These are phyloP conservation scores for Boletus barrowsii DNA, from an alignment of 768 basidiomycete species.

Conservation along the genomic window DNA sequence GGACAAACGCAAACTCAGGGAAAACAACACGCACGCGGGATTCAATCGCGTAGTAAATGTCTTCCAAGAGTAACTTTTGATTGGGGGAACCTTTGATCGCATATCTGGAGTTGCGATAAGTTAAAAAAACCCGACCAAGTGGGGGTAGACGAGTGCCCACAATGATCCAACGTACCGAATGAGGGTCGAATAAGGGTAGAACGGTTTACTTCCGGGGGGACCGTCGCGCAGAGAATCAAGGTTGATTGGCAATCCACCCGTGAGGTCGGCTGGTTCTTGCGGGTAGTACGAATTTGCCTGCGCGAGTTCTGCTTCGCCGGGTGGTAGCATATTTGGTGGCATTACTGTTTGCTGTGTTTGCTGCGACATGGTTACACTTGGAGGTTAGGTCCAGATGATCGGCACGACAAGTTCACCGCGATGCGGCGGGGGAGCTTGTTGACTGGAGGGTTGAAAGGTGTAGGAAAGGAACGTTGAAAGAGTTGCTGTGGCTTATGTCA, in stretches of 20 bases:
- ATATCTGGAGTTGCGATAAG: conserved; percentile 49
- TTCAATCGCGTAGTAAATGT: conserved; percentile 91
- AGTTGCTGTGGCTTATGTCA: conserved; percentile 57
- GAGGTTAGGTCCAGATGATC: conserved; percentile 7
- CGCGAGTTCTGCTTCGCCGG: conserved; percentile 50
- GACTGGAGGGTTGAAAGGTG: conserved; percentile 28
- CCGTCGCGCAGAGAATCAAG: conserved; percentile 85
- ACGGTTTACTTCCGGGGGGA: conserved; percentile 85
- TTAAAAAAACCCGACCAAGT: not conserved
- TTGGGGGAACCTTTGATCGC: conserved; percentile 91
- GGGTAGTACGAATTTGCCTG: conserved; percentile 65
- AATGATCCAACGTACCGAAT: conserved; percentile 61
- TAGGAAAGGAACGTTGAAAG: conserved; percentile 32
- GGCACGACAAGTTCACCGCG: conserved; percentile 7
- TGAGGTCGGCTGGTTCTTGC: conserved; percentile 73
- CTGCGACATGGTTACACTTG: conserved; percentile 44
- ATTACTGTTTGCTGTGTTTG: conserved; percentile 51
- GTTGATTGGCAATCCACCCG: conserved; percentile 81
- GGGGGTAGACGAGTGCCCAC: not conserved
- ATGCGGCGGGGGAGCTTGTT: conserved; percentile 19
- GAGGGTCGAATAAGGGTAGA: conserved; percentile 88
- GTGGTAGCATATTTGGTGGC: conserved; percentile 59
- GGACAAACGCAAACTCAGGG: not conserved
- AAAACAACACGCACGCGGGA: conserved; percentile 59
- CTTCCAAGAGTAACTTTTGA: conserved; percentile 80